Percentiles rank a stretch among this genome's conserved stretches.
phyloP scores from a whole-genome alignment of 495 filamentous ascomycete genomes.

The Bacidia rubella region DNA sequence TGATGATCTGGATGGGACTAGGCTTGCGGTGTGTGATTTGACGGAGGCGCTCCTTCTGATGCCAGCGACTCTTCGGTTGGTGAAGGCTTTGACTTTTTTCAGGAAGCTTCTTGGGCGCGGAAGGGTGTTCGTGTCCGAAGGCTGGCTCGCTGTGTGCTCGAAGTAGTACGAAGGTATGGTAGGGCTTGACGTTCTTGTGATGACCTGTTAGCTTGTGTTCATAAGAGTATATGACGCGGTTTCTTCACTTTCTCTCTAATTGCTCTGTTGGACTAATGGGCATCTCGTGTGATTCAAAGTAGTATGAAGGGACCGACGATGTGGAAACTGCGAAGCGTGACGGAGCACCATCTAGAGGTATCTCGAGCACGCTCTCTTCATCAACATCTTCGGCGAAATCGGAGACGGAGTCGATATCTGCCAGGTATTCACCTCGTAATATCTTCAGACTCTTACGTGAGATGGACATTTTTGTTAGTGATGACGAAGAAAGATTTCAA shows the following conservation, averaged over 20 bases:
- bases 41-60: not conserved
- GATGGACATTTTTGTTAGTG: not conserved
- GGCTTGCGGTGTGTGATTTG: not conserved
- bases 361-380: not conserved
- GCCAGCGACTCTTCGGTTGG: not conserved
- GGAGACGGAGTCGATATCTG: not conserved
- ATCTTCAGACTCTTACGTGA: not conserved
- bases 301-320: no score
- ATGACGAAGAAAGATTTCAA: not conserved
- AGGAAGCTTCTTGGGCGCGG: not conserved
- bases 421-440: not conserved
- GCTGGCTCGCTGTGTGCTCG: no score
- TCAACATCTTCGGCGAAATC: not conserved
- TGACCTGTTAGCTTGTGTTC: no score
- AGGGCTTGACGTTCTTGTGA: no score
- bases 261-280: no score
- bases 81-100: not conserved
- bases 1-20: not conserved
- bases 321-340: no score
- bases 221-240: no score
- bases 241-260: no score
- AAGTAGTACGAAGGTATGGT: no score
- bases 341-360: no score
- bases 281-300: no score
- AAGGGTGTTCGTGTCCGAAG: no score